phyloP scores from a whole-genome alignment of 495 filamentous ascomycete species.

The Cladorrhinum samala region DNA sequence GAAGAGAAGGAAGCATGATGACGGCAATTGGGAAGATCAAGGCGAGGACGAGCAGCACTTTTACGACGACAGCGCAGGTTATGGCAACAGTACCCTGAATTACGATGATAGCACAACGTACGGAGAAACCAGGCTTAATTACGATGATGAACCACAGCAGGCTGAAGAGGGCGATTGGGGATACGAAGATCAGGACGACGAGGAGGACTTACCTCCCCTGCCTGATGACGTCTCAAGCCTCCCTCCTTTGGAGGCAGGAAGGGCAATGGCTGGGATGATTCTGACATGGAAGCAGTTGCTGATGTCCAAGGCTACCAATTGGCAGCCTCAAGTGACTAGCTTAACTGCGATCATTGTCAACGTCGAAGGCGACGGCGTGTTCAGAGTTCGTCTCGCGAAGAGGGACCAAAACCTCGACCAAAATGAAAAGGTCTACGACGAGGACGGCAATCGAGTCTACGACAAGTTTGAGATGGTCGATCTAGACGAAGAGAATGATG shows the following conservation, averaged over 20 bases:
- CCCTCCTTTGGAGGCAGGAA: conserved; percentile 44
- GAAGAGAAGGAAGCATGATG: conserved; percentile 45
- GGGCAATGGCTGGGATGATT: conserved; percentile 56
- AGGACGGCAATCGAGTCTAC: conserved; percentile 38
- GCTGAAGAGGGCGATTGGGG: conserved; percentile 26
- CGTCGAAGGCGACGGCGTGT: conserved; percentile 35
- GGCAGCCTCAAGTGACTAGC: conserved; percentile 67
- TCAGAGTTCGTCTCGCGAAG: conserved; percentile 61
- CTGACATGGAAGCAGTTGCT: conserved; percentile 75
- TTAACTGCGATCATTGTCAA: conserved; percentile 58
- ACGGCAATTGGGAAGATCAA: conserved; percentile 27
- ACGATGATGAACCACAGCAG: conserved; percentile 42
- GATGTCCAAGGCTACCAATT: conserved; percentile 67
- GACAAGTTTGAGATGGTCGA: conserved; percentile 43
- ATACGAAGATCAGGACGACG: conserved; percentile 18
- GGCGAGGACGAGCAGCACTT: conserved; percentile 15
- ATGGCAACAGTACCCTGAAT: conserved; percentile 38
- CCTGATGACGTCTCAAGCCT: conserved; percentile 57
- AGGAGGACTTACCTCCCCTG: conserved; percentile 59
- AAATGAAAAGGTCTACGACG: conserved; percentile 40
- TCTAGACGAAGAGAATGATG: conserved; percentile 30
- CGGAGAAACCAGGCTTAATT: conserved; percentile 42
- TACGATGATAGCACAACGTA: conserved; percentile 40
- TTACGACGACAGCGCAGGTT: conserved; percentile 11
- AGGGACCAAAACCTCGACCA: conserved; percentile 56